phyloP scores from a whole-genome alignment of 1,284 basidiomycete species.

The Spongispora temasekensis region DNA sequence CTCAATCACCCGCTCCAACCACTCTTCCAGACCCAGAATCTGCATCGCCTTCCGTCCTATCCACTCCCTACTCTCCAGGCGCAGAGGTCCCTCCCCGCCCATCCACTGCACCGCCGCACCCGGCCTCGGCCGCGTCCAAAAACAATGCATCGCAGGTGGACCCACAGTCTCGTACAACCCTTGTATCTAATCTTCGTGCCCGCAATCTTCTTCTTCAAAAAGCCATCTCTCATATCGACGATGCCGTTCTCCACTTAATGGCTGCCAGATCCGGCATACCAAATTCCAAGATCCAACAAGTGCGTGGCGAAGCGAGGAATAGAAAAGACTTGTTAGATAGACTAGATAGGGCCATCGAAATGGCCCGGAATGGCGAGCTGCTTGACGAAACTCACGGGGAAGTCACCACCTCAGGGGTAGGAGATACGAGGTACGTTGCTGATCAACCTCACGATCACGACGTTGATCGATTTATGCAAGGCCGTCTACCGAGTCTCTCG shows the following conservation, averaged over 20 bases:
- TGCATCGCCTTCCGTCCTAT: conserved; percentile 6
- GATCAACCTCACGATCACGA: background rate
- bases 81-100: conserved; percentile 29
- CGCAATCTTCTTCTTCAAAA: conserved; percentile 36
- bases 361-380: conserved; percentile 27
- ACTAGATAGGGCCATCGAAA: conserved; percentile 32
- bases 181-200: conserved; percentile 34
- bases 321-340: conserved; percentile 35
- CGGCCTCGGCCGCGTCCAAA: conserved; percentile 16
- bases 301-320: conserved; percentile 33
- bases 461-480: conserved; percentile 17
- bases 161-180: conserved; percentile 23
- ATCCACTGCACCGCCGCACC: conserved; percentile 33
- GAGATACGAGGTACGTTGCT: conserved; percentile 17
- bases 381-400: conserved; percentile 11
- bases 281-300: conserved; percentile 35
- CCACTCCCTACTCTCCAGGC: conserved; percentile 6
- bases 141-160: conserved; percentile 12
- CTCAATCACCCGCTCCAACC: conserved; percentile 16
- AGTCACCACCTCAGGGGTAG: background rate
- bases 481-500: background rate
- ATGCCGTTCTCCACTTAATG: conserved; percentile 34
- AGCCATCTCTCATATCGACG: conserved; percentile 35
- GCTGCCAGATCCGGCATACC: conserved; percentile 37
- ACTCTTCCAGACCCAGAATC: conserved; percentile 9